These are phyloP conservation scores for Dactylellina drechsleri DNA, from an alignment of 2,329 filamentous ascomycete species.

Conservation along the genomic window DNA sequence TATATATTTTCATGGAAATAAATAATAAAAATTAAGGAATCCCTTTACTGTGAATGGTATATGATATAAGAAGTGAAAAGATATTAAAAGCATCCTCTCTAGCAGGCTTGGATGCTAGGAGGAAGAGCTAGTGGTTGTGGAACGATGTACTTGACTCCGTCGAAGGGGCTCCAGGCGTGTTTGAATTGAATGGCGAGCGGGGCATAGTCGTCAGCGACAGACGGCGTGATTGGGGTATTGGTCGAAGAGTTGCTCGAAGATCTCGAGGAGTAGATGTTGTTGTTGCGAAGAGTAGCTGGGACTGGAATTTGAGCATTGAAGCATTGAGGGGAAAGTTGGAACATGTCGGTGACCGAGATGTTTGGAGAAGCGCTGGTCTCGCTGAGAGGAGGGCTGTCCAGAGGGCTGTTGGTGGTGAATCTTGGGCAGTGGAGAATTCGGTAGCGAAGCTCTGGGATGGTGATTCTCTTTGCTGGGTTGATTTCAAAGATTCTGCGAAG, in stretches of 20 bases:
- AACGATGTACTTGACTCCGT: constrained; percentile 53
- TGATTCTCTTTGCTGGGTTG: constrained; percentile 83
- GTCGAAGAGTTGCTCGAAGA: constrained; percentile 57
- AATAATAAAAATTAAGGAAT: constrained; percentile 49
- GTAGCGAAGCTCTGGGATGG: constrained; percentile 79
- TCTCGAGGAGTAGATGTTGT: constrained; percentile 55
- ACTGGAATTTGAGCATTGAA: constrained; percentile 56
- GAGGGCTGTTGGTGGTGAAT: constrained; percentile 70
- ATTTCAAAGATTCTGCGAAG: constrained; percentile 86
- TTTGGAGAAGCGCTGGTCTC: constrained; percentile 56
- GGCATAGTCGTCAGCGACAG: constrained; percentile 54
- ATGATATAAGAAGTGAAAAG: constrained; percentile 36
- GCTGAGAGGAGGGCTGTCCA: constrained; percentile 57
- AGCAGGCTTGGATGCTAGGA: constrained; percentile 54
- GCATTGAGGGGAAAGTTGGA: constrained; percentile 55
- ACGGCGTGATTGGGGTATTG: constrained; percentile 55
- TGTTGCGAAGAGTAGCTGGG: constrained; percentile 56
- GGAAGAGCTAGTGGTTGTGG: constrained; percentile 46
- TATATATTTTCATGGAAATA: constrained; percentile 49
- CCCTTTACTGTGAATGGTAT: constrained; percentile 44
- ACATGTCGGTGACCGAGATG: constrained; percentile 57
- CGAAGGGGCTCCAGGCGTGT: constrained; percentile 45
- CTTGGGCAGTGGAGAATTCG: constrained; percentile 79
- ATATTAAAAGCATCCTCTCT: constrained; percentile 42
- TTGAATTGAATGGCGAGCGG: constrained; percentile 54